Evolutionary conservation across 2,329 filamentous ascomycete genomes (phyloP), one percentile per base, ranked within the genome.

Genomic region (Volutella citrinella): DNA sequence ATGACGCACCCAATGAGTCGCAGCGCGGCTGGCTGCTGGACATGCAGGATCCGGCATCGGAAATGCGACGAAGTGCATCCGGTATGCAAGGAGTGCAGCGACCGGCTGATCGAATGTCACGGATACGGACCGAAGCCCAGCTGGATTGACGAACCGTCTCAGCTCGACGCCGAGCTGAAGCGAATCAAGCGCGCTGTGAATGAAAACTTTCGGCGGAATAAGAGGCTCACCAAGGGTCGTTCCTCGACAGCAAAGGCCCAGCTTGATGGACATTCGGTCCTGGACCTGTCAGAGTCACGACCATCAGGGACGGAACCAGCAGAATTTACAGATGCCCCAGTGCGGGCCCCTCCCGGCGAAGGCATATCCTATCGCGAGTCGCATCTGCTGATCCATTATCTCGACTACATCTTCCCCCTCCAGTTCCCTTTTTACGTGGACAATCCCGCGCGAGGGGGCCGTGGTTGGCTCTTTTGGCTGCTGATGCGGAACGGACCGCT

Each of bases 91-190:
- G 42, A 46, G 33, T 55, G 51, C 36, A 32, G 24, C 25, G 42
- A 39, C 29, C 20, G 42, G 12, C 28, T 28, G 11, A 43, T 44
- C 19, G 25, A 17, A 10, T 52, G 48, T 27, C 39, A 49, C 20
- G 46, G 48, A 5, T 52, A 51, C 19, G 58, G 57, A 5, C 48
- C 54, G 10, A 60, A 60, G 55, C 60, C 61, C 2, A 37, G 40
- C 4, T 63, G 58, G 56, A 54, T 59, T n/a, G 58, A 60, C 31
- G 38, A 41, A 22, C 26, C 35, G 17, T 14, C 31, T 5, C 37
- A 48, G 34, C 43, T 60, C 22, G 59, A 61, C 26, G 50, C 50
- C 40, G 47, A 50, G 30, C 27, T 50, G 12, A 36, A 38, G 15
- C 43, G 43, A 11, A 48, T 51, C 37, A 51, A 51, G 24, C 30